These are phyloP conservation scores for Dictyophora rubrovolvata DNA, from an alignment of 768 basidiomycete genomes.

Conservation along the genomic window DNA sequence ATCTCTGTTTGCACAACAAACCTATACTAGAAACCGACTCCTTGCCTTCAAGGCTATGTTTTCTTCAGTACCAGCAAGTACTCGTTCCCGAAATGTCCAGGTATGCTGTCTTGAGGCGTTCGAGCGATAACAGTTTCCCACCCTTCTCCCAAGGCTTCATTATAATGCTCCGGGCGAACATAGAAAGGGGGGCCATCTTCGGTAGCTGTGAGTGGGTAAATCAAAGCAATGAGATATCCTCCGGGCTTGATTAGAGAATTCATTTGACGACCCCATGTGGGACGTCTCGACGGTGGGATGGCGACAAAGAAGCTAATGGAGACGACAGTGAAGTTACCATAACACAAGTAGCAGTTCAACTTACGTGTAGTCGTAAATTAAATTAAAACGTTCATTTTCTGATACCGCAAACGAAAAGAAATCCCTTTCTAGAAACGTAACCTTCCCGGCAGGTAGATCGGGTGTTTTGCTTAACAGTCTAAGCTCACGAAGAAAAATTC, in stretches of 20 bases:
- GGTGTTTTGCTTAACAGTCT: conserved; percentile 16
- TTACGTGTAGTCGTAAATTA: conserved; percentile 60
- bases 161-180: conserved; percentile 47
- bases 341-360: too few relatives aligned
- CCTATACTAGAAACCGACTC: too few relatives aligned
- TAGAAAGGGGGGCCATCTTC: conserved; percentile 54
- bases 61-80: conserved; percentile 45
- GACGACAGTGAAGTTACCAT: too few relatives aligned
- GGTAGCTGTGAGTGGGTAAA: conserved; percentile 12
- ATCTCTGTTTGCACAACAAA: too few relatives aligned
- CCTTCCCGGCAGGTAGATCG: conserved; percentile 20
- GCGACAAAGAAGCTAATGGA: conserved; percentile 65
- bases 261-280: conserved; percentile 51
- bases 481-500: not conserved
- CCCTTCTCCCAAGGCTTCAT: conserved; percentile 33
- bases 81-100: conserved; percentile 37
- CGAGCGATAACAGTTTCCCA: conserved; percentile 48
- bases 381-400: conserved; percentile 31
- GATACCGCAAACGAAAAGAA: conserved; percentile 41
- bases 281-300: conserved; percentile 42
- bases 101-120: conserved; percentile 31
- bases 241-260: conserved; percentile 45
- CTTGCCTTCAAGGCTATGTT: too few relatives aligned
- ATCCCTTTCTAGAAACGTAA: conserved; percentile 33
- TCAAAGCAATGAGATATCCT: conserved; percentile 49